These are phyloP conservation scores for Desmodesmus armatus DNA, from an alignment of 139 green algal genomes.

Conservation along the genomic window DNA sequence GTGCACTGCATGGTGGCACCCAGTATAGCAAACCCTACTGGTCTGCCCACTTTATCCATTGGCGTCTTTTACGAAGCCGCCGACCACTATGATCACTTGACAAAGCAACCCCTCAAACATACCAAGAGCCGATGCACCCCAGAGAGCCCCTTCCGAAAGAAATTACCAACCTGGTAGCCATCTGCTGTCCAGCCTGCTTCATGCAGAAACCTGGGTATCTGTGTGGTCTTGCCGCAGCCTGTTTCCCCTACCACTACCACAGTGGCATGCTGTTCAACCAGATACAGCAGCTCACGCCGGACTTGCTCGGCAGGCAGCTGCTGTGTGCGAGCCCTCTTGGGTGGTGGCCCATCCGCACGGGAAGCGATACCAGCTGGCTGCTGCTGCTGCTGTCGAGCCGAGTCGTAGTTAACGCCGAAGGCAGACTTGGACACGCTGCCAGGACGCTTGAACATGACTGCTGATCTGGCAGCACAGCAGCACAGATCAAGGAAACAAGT, in stretches of 20 bases:
- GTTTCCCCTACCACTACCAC: constrained; percentile 95
- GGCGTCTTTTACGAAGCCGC: not conserved
- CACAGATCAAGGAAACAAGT: too few relatives aligned
- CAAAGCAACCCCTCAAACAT: not conserved
- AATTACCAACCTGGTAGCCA: constrained; percentile 44
- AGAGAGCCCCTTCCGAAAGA: not conserved
- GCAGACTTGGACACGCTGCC: constrained; percentile 26
- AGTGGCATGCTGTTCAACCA: constrained; percentile 79
- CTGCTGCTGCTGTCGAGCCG: constrained; percentile 2
- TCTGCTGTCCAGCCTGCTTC: constrained; percentile 66
- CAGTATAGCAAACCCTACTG: too few relatives aligned
- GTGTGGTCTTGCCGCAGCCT: constrained; percentile 93
- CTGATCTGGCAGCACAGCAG: too few relatives aligned
- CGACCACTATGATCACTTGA: not conserved
- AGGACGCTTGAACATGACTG: constrained; percentile 49
- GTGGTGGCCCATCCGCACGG: not conserved
- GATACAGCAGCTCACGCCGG: constrained; percentile 78
- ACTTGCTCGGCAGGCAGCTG: constrained; percentile 51
- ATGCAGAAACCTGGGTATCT: constrained; percentile 84
- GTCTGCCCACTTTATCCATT: not conserved
- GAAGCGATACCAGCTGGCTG: too few relatives aligned
- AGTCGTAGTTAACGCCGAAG: constrained; percentile 45
- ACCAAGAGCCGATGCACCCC: too few relatives aligned
- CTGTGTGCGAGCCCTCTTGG: not conserved
- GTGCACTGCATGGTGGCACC: too few relatives aligned